Evolutionary conservation across 345 rosid genomes (phyloP).

Genomic region (Salix purpurea): DNA sequence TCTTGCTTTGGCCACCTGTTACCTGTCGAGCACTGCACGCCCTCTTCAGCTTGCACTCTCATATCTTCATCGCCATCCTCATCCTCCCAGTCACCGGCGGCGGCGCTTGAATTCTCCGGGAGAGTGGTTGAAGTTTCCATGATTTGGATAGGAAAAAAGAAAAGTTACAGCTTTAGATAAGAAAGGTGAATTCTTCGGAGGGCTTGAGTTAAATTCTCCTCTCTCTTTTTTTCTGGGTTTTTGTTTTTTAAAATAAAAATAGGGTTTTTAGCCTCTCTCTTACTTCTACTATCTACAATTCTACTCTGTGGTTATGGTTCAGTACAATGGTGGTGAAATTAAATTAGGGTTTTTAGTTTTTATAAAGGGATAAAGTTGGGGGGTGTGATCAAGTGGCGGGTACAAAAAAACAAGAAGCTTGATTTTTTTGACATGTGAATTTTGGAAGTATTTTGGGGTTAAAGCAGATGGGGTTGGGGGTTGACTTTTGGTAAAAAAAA

Average conservation of each 20-base stretch:
- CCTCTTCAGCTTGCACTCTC: slow-evolving; percentile 29
- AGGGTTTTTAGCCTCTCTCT: neutral
- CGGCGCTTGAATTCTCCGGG: slow-evolving; percentile 25
- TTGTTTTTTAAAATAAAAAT: neutral
- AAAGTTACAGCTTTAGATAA: slow-evolving; percentile 26
- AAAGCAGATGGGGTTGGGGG: neutral
- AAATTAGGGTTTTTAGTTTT: slow-evolving; percentile 25
- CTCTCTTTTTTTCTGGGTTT: neutral
- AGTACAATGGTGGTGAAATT: slow-evolving; percentile 19
- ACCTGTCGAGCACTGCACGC: slow-evolving; percentile 30
- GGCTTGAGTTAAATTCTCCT: slow-evolving; percentile 12
- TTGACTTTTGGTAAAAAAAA: slow-evolving; percentile 23
- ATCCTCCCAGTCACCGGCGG: slow-evolving; percentile 12
- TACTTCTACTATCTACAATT: neutral
- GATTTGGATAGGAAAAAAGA: neutral
- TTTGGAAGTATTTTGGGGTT: neutral
- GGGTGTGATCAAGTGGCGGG: slow-evolving; percentile 11
- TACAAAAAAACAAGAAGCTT: slow-evolving; percentile 5
- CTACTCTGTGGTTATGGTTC: slow-evolving; percentile 17
- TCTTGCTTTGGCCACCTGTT: slow-evolving; percentile 31
- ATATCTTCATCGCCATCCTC: slow-evolving; percentile 24
- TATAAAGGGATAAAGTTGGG: slow-evolving; percentile 7
- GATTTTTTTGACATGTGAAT: slow-evolving; percentile 14
- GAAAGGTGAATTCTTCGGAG: slow-evolving; percentile 16
- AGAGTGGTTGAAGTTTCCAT: slow-evolving; percentile 39